Base-by-base conservation (phyloP, 177 flowering plant species). In the Tripterygium wilfordii region DNA sequence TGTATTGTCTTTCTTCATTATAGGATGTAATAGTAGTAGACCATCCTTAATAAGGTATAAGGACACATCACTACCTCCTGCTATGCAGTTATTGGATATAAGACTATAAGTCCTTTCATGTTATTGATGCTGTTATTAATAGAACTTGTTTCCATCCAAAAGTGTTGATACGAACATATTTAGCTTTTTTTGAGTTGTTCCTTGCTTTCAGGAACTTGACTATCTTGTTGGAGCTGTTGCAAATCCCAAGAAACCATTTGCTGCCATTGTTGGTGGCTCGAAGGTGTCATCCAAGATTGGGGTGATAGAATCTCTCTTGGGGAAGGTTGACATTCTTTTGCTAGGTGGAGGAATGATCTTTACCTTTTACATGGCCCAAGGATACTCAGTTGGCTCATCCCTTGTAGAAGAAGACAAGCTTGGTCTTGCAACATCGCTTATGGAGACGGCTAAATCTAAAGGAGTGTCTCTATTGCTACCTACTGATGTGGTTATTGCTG, bases 351-450 rank as follows among this genome's bases (percentile, higher is more conserved):
- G 96, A 43, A 88, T 88, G 96, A 83, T 85, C 62, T 88, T 76
- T 49, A 88, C 96, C n/a, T 88, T 88, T 55, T 85, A 85, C 87
- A 88, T 83, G 75, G 96, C 96, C 42, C 95, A 83, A 66, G 89
- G 92, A 0, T 28, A 41, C 20, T 46, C 78, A 2, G 91, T 88
- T 45, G 96, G 96, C 19, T 75, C 90, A 6, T 88, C 94, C 20
- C 96, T 88, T 48, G 96, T 88, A 29, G 96, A 88, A 63, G 94
- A 76, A 52, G 96, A 88, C 75, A 88, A 85, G 71, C 80, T 87
- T 44, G 78, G 61, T 2, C 88, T 87, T 54, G 96, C 94, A 21
- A 73, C 71, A 3, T 53, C 82, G 9, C 94, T 88, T 42, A 54
- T 85, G 36, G 86, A 70, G 69, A 88, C 85, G 63, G 96, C 96